Evolutionary conservation across 768 basidiomycete genomes (phyloP).

Genomic region (Auriscalpium orientale): DNA sequence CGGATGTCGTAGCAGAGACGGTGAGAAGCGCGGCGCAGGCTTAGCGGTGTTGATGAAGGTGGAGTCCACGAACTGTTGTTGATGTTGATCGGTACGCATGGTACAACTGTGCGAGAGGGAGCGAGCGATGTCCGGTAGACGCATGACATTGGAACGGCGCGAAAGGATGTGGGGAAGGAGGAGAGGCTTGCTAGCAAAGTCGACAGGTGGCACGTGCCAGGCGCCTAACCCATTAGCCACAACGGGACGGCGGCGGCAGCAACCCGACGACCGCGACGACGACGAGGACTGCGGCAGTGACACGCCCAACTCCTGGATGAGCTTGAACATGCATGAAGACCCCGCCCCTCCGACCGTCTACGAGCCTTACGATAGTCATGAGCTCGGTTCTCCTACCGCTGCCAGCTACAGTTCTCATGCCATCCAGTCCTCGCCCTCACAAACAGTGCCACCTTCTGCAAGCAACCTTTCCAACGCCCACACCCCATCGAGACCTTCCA

Average conservation of each 20-base stretch:
- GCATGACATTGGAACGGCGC: background rate
- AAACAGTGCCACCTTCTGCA: conserved; percentile 4
- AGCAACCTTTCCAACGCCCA: conserved; percentile 5
- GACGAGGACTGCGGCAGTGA: conserved; percentile 1
- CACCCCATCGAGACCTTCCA: conserved; percentile 7
- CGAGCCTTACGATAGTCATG: conserved; percentile 6
- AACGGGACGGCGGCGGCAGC: background rate
- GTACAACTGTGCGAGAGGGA: background rate
- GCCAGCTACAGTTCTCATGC: conserved; percentile 5
- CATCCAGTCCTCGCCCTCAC: background rate
- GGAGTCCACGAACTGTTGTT: too few relatives aligned
- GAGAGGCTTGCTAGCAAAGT: background rate
- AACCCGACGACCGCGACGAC: background rate
- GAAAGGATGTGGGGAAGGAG: background rate
- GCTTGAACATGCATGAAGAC: conserved; percentile 5
- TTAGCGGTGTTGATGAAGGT: too few relatives aligned
- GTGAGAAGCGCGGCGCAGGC: too few relatives aligned
- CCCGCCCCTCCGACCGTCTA: background rate
- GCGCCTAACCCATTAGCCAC: background rate
- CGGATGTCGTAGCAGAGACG: too few relatives aligned
- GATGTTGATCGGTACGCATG: too few relatives aligned
- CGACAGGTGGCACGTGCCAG: background rate
- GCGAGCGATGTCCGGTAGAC: background rate
- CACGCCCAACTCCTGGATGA: conserved; percentile 2
- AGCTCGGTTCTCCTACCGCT: conserved; percentile 7